Base-by-base conservation (phyloP, 495 filamentous ascomycete genomes). In the Pseudevernia furfuracea region DNA sequence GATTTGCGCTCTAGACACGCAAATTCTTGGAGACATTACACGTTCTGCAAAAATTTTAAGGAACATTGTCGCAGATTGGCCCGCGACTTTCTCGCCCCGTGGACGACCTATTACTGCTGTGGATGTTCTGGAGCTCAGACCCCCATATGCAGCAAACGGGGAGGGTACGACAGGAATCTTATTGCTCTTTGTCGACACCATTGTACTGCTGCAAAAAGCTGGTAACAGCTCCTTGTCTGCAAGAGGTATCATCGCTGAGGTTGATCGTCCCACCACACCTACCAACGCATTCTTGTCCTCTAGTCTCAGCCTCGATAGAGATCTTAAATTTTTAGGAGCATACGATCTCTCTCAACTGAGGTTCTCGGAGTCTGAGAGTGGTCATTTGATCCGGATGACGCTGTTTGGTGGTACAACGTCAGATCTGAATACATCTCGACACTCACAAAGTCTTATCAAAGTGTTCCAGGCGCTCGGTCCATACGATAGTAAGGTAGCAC, bases 1-100 rank as follows among this genome's bases (percentile, higher is more conserved):
- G 41, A 97, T 99, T 46, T 99, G 94, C 73, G 91, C 92, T 25
- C 82, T 96, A 60, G 91, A 96, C 66, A 84, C 84, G 36, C 78
- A 84, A 0, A 74, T 77, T 3, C 74, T 83, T 32, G 81, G 82
- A 1, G 86, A 89, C 65, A 85, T 90, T 61, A 81, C 84, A 4
- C 85, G 89, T 69, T 79, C 89, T 58, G 80, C 88, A 19, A 86
- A 85, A 66, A 85, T 89, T 19, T 75, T 96, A 3, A 86, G 85
- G 61, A 85, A 87, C 43, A 80, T 93, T 66, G 84, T 96, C 17
- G 83, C 88, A 68, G 84, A 79, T 49, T 97, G 94, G 95, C 92
- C 95, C 5, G 72, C 78, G 3, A 82, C 85, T 23, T 79, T 90
- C 23, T 81, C 86, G 57, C 88, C 90, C 4, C 77, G 82, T 41